Conservation (phyloP, 208 protist species). For the Acanthamoeba royreba region DNA sequence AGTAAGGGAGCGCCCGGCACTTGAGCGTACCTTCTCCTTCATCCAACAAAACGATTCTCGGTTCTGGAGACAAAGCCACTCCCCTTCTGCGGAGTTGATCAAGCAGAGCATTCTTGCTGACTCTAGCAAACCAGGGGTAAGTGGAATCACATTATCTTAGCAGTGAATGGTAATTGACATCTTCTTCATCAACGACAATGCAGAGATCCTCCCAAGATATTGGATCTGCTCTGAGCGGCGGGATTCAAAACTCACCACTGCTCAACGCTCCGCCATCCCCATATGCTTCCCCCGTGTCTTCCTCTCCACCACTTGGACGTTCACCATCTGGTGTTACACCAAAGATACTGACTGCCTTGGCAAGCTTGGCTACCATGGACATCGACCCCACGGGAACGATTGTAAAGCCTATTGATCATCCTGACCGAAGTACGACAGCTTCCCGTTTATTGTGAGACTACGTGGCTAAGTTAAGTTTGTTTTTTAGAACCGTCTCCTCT, state of each 20-base stretch:
- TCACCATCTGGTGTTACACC: too few relatives aligned
- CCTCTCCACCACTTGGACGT: not conserved
- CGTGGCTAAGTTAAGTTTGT: too few relatives aligned
- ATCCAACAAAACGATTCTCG: not conserved
- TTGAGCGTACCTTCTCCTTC: constrained; percentile 38
- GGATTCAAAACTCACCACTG: not conserved
- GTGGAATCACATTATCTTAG: too few relatives aligned
- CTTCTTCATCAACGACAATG: too few relatives aligned
- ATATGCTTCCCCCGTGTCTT: not conserved
- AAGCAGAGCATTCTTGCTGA: constrained; percentile 20
- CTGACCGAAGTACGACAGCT: not conserved
- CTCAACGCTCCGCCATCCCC: not conserved
- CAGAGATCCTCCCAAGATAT: not conserved
- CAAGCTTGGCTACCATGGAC: not conserved
- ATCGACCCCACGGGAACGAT: not conserved
- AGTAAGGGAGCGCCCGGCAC: not conserved
- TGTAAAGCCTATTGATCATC: not conserved
- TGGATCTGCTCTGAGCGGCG: not conserved
- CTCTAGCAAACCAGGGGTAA: not conserved
- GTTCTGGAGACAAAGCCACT: not conserved
- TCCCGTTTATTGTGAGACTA: too few relatives aligned
- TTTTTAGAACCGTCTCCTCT: not conserved
- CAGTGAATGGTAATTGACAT: too few relatives aligned
- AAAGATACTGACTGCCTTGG: too few relatives aligned
- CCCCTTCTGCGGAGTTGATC: not conserved